Evolutionary conservation across 306 rosid genomes (phyloP), one percentile per base, ranked within the genome.

Genomic region (Lablab purpureus): DNA sequence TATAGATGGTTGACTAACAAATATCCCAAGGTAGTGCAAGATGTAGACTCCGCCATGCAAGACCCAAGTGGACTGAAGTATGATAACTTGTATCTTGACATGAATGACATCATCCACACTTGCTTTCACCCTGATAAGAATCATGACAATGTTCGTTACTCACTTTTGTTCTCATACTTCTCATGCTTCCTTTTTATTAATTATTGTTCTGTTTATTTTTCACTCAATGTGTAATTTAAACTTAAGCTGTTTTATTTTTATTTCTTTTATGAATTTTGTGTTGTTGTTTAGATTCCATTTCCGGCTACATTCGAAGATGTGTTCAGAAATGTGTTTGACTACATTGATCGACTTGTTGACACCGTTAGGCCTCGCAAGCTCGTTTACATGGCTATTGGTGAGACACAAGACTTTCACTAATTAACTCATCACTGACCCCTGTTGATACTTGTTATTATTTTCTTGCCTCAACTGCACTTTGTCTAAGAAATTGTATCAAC

Each of bases 61-160:
- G 87, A 78, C 49, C 84, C 87, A 19, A 71, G 71, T 70, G 81
- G 46, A 6, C 10, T 82, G 0, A 88, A 83, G 66, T 89, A 74
- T 70, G 85, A 91, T 41, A 83, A 91, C 70, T 59, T 91, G 1
- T 91, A 88, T 63, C 85, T 91, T 6, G 92, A 89, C 69, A 83
- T 91, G 93, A 86, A 87, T 41, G 75, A 82, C 0, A 86, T 89
- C 1, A 89, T 89, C 27, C 93, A 91, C 43, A 88, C 88, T 0
- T 91, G 94, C 47, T 89, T 91, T 32, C 90, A 85, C 14, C 93
- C 94, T 0, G 62, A 73, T 1, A 78, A 62, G 0, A 72, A 76
- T 69, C 10, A 60, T 55, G 3, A 14, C 10, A 71, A 82, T 0
- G 84, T 82, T 67, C 1, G 75, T 76, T 79, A 3, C 14, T 84